phyloP scores from a whole-genome alignment of 2,329 filamentous ascomycete genomes.

The Pseudohalonectria lignicola region DNA sequence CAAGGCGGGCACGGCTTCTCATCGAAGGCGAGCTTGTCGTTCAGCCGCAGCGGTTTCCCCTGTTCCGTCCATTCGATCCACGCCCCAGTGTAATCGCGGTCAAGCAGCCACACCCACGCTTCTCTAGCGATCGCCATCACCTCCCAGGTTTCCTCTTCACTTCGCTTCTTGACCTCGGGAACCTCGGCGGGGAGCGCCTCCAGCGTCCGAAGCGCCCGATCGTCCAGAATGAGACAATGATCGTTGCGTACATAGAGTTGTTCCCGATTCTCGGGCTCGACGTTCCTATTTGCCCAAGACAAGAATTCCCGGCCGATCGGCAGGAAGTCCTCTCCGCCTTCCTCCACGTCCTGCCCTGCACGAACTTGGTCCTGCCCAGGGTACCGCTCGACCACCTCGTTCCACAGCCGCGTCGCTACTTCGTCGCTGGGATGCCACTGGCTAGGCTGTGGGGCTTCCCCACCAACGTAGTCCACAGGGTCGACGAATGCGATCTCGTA shows the following conservation, averaged over 20 bases:
- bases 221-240: background rate
- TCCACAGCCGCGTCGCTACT: background rate
- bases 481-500: no score
- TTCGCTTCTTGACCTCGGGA: background rate
- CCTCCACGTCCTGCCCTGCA: background rate
- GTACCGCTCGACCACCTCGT: background rate
- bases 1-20: background rate
- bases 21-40: no score
- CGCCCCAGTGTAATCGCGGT: background rate
- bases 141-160: no score
- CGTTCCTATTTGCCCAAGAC: no score
- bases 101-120: background rate
- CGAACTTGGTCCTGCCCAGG: background rate
- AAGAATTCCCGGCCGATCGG: background rate
- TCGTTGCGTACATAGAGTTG: background rate
- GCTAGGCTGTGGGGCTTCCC: background rate
- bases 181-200: background rate
- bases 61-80: no score
- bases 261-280: background rate
- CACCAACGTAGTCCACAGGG: no score
- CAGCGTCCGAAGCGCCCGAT: background rate
- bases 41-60: no score
- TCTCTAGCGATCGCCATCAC: no score
- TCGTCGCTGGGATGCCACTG: background rate
- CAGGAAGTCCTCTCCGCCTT: background rate